Evolutionary conservation across 257 asterid genomes (phyloP).

Genomic region (Leptodermis oblonga): DNA sequence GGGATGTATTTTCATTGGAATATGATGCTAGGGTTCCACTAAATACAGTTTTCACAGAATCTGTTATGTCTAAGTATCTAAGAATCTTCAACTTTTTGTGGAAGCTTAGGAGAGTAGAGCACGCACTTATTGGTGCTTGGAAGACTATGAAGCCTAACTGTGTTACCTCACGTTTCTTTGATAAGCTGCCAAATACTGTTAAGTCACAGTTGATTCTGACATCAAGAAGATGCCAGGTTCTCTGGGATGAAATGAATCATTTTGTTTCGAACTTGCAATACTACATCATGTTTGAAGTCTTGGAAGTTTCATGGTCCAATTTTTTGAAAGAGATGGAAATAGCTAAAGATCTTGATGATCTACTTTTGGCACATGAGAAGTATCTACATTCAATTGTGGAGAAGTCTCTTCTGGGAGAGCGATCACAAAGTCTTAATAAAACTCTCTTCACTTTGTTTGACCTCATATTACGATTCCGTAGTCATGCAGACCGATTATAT

Average conservation of each 20-base stretch:
- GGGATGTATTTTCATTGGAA: conserved; percentile 99
- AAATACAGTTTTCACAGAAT: conserved; percentile 83
- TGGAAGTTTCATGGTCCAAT: conserved; percentile 95
- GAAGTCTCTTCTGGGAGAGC: conserved; percentile 94
- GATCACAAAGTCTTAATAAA: conserved; percentile 71
- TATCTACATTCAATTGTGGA: conserved; percentile 78
- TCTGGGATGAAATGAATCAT: conserved; percentile 99
- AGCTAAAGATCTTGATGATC: conserved; percentile 91
- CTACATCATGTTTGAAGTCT: conserved; percentile 94
- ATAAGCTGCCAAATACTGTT: conserved; percentile 70
- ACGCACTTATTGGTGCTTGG: conserved; percentile 91
- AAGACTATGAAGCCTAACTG: conserved; percentile 96
- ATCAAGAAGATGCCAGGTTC: conserved; percentile 94
- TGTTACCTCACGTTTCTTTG: conserved; percentile 70
- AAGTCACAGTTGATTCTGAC: conserved; percentile 73
- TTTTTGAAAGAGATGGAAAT: conserved; percentile 82
- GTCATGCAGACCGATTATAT: conserved; percentile 86
- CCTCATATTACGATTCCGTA: conserved; percentile 76
- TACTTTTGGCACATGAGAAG: conserved; percentile 88
- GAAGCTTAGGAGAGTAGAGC: conserved; percentile 97
- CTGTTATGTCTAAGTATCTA: conserved; percentile 85
- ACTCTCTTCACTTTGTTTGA: conserved; percentile 74
- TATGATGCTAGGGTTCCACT: conserved; percentile 88
- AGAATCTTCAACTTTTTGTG: conserved; percentile 89
- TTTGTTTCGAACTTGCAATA: conserved; percentile 93